Evolutionary conservation across 73 alveolate genomes (phyloP), one percentile per base, ranked within the genome.

Genomic region (Paramecium octaurelia): DNA sequence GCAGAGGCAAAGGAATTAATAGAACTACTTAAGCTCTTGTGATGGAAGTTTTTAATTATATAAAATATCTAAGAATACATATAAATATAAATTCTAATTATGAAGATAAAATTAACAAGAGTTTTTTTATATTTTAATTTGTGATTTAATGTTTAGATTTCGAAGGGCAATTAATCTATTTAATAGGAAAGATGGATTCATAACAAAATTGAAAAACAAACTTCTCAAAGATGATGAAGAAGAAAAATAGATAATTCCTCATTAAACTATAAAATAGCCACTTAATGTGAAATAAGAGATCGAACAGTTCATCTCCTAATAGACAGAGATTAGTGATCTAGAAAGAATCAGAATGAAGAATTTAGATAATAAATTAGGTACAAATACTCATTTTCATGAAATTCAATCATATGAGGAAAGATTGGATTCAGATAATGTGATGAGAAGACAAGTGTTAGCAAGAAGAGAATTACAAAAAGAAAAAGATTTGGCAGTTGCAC

Each of bases 331-430:
- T 42, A 50, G 93, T 24, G 93, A 88, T 69, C 23, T 88, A 70
- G 93, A 88, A 43, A 68, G 93, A 40, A 43, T 46, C 11, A 77
- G 94, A 70, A 89, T 89, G 94, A 44, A 23, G 38, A 89, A 71
- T 14, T 70, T 89, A 43, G 94, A 89, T 40, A 24, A 89, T 21
- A 83, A 46, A 23, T 38, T 89, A 11, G 94, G 94, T 12, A 89
- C 94, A 6, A 71, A 89, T 38, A 89, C 94, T 0, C 57, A 70
- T 50, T 89, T 89, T 43, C 94, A 89, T 73, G 94, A 89, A 89
- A 48, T 48, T 3, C 8, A 48, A 48, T 48, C 60, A 48, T 48
- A 48, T 12, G 60, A 48, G 8, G 94, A 89, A 50, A 69, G 94
- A 71, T 46, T 89, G 18, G 94, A 89, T 71, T 70, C 92, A 6